These are phyloP conservation scores for Salinomyces thailandicus DNA, from an alignment of 2,329 filamentous ascomycete genomes.

Conservation along the genomic window DNA sequence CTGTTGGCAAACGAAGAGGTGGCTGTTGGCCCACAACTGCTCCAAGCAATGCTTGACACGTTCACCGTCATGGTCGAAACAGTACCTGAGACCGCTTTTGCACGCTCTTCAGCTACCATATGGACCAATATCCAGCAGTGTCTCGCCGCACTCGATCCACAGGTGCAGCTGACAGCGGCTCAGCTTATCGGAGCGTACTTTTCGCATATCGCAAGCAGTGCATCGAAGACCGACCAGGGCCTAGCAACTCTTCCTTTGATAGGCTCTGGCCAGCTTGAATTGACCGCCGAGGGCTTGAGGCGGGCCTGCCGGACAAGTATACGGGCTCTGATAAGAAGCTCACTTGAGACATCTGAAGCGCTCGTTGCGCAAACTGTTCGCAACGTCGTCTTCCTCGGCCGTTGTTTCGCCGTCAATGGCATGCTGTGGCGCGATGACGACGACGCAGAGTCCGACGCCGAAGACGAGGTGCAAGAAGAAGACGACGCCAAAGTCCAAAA, in stretches of 20 bases:
- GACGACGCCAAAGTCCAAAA: constrained; percentile 29
- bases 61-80: constrained; percentile 57
- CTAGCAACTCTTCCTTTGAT: constrained; percentile 50
- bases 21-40: constrained; percentile 56
- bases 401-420: constrained; percentile 50
- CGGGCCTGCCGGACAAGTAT: constrained; percentile 48
- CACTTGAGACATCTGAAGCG: constrained; percentile 50
- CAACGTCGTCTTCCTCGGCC: constrained; percentile 73
- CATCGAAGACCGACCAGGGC: constrained; percentile 38
- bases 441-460: constrained; percentile 32
- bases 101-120: constrained; percentile 48
- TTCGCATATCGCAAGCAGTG: constrained; percentile 61
- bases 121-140: constrained; percentile 62
- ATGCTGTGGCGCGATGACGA: constrained; percentile 40
- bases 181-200: constrained; percentile 68
- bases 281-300: constrained; percentile 56
- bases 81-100: constrained; percentile 54
- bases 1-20: constrained; percentile 42
- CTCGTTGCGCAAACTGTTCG: constrained; percentile 71
- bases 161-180: constrained; percentile 67
- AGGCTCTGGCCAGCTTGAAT: constrained; percentile 59
- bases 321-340: constrained; percentile 49
- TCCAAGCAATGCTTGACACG: constrained; percentile 64
- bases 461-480: constrained; percentile 36
- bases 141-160: constrained; percentile 54